Percentiles rank a stretch among this genome's conserved stretches.
Conservation (phyloP, 805 yeast species). For the Candida pseudofarinosa region DNA sequence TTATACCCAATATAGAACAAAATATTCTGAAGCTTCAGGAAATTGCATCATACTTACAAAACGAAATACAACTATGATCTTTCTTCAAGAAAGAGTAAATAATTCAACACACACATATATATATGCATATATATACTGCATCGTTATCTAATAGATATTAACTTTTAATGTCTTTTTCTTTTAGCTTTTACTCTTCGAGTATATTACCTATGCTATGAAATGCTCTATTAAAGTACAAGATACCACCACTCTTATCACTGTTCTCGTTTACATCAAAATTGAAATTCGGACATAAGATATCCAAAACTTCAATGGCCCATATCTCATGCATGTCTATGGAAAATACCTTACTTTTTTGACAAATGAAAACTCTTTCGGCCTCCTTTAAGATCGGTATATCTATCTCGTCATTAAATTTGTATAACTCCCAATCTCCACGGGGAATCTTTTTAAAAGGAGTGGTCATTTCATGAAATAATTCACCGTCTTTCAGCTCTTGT, state of each 20-base stretch:
- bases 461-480: conserved; percentile 40
- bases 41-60: conserved; percentile 19
- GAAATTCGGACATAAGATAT: conserved; percentile 38
- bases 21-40: conserved; percentile 4
- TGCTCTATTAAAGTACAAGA: conserved; percentile 58
- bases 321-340: conserved; percentile 82
- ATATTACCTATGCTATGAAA: conserved; percentile 45
- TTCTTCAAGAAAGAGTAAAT: background rate
- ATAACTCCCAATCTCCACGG: conserved; percentile 30
- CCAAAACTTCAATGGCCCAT: conserved; percentile 78
- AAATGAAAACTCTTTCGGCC: conserved; percentile 59
- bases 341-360: conserved; percentile 50
- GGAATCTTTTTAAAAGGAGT: conserved; percentile 50
- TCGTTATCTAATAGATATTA: background rate
- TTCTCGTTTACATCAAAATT: conserved; percentile 8
- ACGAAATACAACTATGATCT: conserved; percentile 6
- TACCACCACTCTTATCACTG: conserved; percentile 49
- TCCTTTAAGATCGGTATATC: conserved; percentile 54
- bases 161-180: background rate
- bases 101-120: background rate
- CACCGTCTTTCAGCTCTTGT: conserved; percentile 27
- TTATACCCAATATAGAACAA: conserved; percentile 25
- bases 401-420: conserved; percentile 14
- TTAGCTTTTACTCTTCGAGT: background rate
- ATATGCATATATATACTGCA: conserved; percentile 1